Percentiles rank a stretch among this genome's conserved stretches.
Evolutionary conservation across 352 stramenopile genomes (phyloP).

Genomic region (Phytopythium cucurbitacearum): DNA sequence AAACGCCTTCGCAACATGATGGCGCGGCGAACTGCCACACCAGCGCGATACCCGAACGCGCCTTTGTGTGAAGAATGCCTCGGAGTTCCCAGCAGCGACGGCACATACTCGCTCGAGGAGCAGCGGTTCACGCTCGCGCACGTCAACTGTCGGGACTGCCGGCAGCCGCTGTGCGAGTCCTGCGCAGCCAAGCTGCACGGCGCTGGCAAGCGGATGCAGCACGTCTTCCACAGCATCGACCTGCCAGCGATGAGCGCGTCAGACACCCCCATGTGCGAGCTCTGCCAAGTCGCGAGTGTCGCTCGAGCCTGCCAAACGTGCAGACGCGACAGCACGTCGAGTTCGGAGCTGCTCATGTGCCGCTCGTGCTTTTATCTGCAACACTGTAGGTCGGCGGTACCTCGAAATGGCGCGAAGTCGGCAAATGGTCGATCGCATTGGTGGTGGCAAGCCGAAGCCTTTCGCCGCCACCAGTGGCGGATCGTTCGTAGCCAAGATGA

Average conservation of each 20-base stretch:
- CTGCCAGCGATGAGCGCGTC: slow-evolving; percentile 14
- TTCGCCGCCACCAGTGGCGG: slow-evolving; percentile 19
- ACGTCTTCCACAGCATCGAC: slow-evolving; percentile 30
- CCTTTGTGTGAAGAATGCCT: slow-evolving; percentile 36
- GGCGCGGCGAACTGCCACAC: slow-evolving; percentile 9
- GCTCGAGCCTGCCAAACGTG: slow-evolving; percentile 18
- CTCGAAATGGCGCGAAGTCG: not conserved
- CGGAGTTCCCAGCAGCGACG: not conserved
- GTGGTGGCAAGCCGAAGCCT: slow-evolving; percentile 24
- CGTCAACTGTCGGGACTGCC: slow-evolving; percentile 26
- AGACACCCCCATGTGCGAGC: slow-evolving; percentile 11
- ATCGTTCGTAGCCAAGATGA: slow-evolving; percentile 1
- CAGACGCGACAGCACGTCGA: not conserved
- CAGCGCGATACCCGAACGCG: slow-evolving; percentile 19
- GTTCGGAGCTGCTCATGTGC: slow-evolving; percentile 1
- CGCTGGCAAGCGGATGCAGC: slow-evolving; percentile 27
- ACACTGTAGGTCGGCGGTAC: slow-evolving; percentile 8
- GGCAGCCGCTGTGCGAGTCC: slow-evolving; percentile 15
- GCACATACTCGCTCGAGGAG: not conserved
- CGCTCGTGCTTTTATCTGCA: slow-evolving; percentile 22
- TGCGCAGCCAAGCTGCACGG: slow-evolving; percentile 23
- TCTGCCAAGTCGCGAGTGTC: slow-evolving; percentile 19
- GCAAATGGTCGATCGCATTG: not conserved
- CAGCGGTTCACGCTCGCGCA: slow-evolving; percentile 13
- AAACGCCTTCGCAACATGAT: slow-evolving; percentile 10